phyloP scores from a whole-genome alignment of 1,284 basidiomycete genomes.

The Boletus hoseneyae region DNA sequence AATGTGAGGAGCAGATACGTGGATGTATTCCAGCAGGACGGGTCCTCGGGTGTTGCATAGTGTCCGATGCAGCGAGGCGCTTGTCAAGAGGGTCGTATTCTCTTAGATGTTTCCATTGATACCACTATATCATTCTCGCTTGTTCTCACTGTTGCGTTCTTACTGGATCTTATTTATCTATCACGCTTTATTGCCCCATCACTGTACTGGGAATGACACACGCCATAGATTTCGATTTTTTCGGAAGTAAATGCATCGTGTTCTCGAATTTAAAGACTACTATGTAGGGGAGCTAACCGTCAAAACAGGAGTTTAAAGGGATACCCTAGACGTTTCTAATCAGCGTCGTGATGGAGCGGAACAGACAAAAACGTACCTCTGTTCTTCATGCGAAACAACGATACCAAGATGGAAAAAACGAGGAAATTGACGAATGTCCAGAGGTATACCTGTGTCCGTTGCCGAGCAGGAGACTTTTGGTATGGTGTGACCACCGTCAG shows the following conservation, averaged over 20 bases:
- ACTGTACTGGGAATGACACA: conserved; percentile 4
- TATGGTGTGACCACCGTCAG: conserved; percentile 80
- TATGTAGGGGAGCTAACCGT: conserved; percentile 1
- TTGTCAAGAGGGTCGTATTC: background rate
- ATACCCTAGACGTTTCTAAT: conserved; percentile 49
- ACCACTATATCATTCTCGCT: conserved; percentile 24
- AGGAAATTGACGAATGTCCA: conserved; percentile 84
- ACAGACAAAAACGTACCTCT: conserved; percentile 48
- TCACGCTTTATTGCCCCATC: conserved; percentile 18
- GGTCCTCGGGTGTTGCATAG: conserved; percentile 18
- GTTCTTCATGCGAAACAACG: conserved; percentile 92
- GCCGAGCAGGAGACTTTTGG: conserved; percentile 71
- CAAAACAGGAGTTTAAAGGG: conserved; percentile 75
- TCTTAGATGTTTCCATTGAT: conserved; percentile 13
- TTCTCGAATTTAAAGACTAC: background rate
- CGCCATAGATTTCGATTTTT: conserved; percentile 2
- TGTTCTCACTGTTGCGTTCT: conserved; percentile 15
- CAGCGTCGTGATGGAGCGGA: background rate
- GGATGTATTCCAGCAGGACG: conserved; percentile 72
- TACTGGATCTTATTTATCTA: conserved; percentile 31
- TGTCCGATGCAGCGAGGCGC: background rate
- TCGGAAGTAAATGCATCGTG: background rate
- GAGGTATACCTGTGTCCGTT: conserved; percentile 85
- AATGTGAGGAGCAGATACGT: conserved; percentile 81
- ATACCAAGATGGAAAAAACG: conserved; percentile 85